A percentile compares a stretch with the other conserved stretches of the same genome.
These are phyloP conservation scores for Jamesozyma lodderae DNA, from an alignment of 805 yeast genomes.

Conservation along the genomic window DNA sequence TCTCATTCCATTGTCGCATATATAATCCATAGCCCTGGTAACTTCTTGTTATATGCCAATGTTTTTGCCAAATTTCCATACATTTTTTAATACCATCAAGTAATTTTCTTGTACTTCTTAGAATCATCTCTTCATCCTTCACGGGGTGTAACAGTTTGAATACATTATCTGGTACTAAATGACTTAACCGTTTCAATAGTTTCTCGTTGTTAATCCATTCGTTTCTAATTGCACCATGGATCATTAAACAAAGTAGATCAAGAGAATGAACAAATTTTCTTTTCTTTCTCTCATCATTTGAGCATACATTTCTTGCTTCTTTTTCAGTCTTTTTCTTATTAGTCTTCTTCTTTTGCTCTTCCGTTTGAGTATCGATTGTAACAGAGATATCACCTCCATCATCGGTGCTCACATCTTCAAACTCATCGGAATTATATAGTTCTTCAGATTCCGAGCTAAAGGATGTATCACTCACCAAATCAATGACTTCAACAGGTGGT, in stretches of 20 bases:
- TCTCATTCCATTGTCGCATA: conserved; percentile 42
- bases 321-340: conserved; percentile 9
- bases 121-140: conserved; percentile 30
- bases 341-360: conserved; percentile 8
- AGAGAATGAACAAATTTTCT: conserved; percentile 52
- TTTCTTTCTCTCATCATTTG: conserved; percentile 45
- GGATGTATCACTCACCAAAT: not conserved
- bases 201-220: conserved; percentile 54
- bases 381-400: conserved; percentile 20
- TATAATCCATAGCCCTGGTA: conserved; percentile 28
- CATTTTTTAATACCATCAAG: conserved; percentile 68
- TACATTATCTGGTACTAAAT: conserved; percentile 40
- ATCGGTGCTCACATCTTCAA: conserved; percentile 15
- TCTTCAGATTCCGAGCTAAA: conserved; percentile 13
- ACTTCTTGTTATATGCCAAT: conserved; percentile 40
- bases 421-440: conserved; percentile 21
- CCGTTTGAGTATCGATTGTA: conserved; percentile 21
- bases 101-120: conserved; percentile 50
- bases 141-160: conserved; percentile 42
- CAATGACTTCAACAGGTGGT: conserved; percentile 1
- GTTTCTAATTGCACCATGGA: conserved; percentile 64
- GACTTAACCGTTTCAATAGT: conserved; percentile 35
- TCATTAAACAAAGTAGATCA: conserved; percentile 48
- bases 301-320: conserved; percentile 30
- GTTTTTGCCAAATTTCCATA: conserved; percentile 51